Base-by-base conservation (phyloP, 345 rosid genomes). In the Arabis hirsuta region DNA sequence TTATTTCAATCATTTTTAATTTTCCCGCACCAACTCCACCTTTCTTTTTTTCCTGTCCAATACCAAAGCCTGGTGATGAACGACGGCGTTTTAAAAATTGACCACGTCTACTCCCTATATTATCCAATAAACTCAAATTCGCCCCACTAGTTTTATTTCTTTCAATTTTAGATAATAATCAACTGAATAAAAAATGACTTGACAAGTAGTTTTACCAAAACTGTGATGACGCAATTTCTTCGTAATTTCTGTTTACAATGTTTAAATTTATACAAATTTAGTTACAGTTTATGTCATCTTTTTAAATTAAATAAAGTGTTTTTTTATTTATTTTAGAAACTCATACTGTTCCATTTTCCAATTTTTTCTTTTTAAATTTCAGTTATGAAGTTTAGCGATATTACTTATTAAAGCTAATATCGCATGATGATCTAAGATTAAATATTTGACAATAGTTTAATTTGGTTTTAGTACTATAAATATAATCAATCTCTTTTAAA, bases 1-100 rank as follows among this genome's bases (percentile, higher is more conserved):
- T 57, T 77, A 76, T 77, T 71, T 76, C 59, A 68, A 74, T 58
- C 42, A 61, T 77, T 66, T 65, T 66, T 14, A 54, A 50, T 19
- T 50, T 41, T 45, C 43, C 39, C 59, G 59, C 70, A 72, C 73
- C 81, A 69, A 24, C 57, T 16, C 72, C 80, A 64, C 73, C 16
- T 52, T 52, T 59, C 24, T 20, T 67, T 67, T 67, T 62, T 0
- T 2, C 16, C 13, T 4, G 1, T 76, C 79, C 79, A 74, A 74
- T 74, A 42, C 51, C 51, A 60, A 45, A 32, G 22, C 65, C 64
- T 53, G 69, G 58, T 53, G 4, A 39, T 10, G 5, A 55, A 78
- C 85, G 82, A 5, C 78, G 29, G 9, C 83, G 80, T 79, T 45
- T 71, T 44, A 2, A 1, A 6, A 12, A 1, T 56, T 64, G 39